Evolutionary conservation across 768 basidiomycete species (phyloP).

Genomic region (Tulasnella sp.): DNA sequence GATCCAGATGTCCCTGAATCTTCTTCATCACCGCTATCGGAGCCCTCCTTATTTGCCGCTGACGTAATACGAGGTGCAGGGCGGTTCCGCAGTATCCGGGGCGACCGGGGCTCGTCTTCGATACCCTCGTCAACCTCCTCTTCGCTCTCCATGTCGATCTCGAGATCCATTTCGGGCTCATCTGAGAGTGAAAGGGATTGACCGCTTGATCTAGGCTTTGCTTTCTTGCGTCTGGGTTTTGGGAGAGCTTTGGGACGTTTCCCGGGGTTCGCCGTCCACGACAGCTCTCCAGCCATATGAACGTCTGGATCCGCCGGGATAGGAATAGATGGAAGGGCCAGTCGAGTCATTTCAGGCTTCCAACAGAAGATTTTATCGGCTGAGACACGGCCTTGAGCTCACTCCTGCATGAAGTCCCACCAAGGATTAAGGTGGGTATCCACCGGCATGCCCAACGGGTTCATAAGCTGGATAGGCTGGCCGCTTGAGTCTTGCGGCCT

Average conservation of each 20-base stretch:
- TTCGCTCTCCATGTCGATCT: background rate
- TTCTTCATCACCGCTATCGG: too few species aligned
- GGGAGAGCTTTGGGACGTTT: background rate
- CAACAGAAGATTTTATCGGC: background rate
- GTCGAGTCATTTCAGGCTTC: background rate
- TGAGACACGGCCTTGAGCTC: background rate
- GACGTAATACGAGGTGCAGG: background rate
- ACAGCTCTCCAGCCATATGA: background rate
- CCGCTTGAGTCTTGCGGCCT: background rate
- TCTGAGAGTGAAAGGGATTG: background rate
- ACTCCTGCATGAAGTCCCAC: background rate
- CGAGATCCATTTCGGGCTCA: background rate
- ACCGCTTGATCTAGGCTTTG: background rate
- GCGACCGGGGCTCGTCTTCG: background rate
- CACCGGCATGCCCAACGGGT: background rate
- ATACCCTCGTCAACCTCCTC: background rate
- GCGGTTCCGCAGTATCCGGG: background rate
- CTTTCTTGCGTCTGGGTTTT: background rate
- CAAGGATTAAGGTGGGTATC: background rate
- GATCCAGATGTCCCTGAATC: too few species aligned
- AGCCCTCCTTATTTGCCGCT: rapidly evolving
- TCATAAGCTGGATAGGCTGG: background rate
- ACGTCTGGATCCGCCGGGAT: background rate
- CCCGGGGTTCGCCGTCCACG: background rate
- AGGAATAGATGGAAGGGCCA: background rate